phyloP scores from a whole-genome alignment of 2,329 filamentous ascomycete genomes.

The Xylariaceae sp. region DNA sequence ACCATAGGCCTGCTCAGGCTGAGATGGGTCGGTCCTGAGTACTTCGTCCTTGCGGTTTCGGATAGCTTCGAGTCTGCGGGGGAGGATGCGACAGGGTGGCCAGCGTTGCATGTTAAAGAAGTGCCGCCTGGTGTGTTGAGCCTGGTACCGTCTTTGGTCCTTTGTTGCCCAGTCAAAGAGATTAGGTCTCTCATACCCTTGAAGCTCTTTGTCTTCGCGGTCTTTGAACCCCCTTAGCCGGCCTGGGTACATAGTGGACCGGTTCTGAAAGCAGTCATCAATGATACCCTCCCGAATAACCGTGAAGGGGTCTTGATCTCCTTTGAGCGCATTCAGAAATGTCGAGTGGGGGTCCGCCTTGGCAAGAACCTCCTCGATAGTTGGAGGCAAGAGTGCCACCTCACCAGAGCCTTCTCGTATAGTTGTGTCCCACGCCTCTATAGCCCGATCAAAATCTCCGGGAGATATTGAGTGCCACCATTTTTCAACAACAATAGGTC shows the following conservation, averaged over 20 bases:
- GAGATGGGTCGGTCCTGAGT: conserved; percentile 25
- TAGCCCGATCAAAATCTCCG: conserved; percentile 13
- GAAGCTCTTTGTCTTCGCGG: conserved; percentile 15
- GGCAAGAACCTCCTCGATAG: conserved; percentile 29
- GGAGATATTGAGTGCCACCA: conserved; percentile 24
- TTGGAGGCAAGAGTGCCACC: conserved; percentile 21
- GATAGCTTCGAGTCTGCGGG: conserved; percentile 30
- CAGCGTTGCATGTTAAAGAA: conserved; percentile 46
- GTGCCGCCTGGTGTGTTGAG: conserved; percentile 26
- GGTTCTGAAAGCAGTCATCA: conserved; percentile 40
- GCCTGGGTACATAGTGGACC: conserved; percentile 38
- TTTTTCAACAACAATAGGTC: conserved; percentile 2
- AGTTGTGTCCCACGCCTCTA: conserved; percentile 20
- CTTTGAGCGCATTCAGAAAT: conserved; percentile 12
- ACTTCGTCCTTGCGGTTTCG: conserved; percentile 28
- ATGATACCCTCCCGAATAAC: conserved; percentile 38
- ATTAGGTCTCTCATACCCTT: conserved; percentile 23
- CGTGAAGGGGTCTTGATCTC: conserved; percentile 19
- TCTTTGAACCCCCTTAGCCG: conserved; percentile 27
- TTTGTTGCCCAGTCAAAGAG: conserved; percentile 31
- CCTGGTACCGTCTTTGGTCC: conserved; percentile 28
- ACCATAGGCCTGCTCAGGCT: conserved; percentile 25
- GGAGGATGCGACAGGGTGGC: conserved; percentile 39
- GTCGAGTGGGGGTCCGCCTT: conserved; percentile 29
- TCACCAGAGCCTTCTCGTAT: conserved; percentile 22